Evolutionary conservation across 768 basidiomycete species (phyloP).

Genomic region (Paxillus ammoniavirescens): DNA sequence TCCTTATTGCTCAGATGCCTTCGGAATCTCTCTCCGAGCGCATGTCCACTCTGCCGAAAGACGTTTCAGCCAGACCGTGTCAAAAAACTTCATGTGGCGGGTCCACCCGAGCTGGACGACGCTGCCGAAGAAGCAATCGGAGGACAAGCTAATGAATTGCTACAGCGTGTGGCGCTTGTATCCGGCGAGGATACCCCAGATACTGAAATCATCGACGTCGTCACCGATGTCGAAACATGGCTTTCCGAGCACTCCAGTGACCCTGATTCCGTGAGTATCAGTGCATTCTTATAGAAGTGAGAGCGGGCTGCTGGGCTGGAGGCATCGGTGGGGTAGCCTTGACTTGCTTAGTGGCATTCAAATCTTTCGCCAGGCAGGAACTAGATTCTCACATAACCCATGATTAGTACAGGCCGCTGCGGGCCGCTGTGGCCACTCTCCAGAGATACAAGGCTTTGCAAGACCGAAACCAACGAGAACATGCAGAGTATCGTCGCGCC

Average conservation of each 20-base stretch:
- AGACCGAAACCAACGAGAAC: constrained; percentile 32
- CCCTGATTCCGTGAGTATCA: constrained; percentile 33
- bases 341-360: constrained; percentile 13
- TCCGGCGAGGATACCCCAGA: constrained; percentile 33
- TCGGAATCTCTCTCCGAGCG: constrained; percentile 44
- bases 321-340: neutral
- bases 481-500: constrained; percentile 30
- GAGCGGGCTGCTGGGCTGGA: neutral
- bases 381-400: constrained; percentile 20
- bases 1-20: constrained; percentile 48
- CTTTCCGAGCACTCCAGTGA: constrained; percentile 41
- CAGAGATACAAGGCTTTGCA: constrained; percentile 39
- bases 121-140: constrained; percentile 42
- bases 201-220: constrained; percentile 36
- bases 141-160: constrained; percentile 34
- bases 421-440: constrained; percentile 33
- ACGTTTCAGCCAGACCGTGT: constrained; percentile 52
- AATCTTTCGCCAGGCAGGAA: constrained; percentile 17
- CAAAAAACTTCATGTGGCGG: constrained; percentile 65
- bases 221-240: constrained; percentile 52
- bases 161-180: constrained; percentile 35
- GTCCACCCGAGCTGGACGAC: constrained; percentile 38
- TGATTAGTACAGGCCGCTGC: constrained; percentile 33
- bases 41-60: constrained; percentile 70
- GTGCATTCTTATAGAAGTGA: constrained; percentile 1